Evolutionary conservation across 1,284 basidiomycete species (phyloP).

Genomic region (Ustilago hordei): DNA sequence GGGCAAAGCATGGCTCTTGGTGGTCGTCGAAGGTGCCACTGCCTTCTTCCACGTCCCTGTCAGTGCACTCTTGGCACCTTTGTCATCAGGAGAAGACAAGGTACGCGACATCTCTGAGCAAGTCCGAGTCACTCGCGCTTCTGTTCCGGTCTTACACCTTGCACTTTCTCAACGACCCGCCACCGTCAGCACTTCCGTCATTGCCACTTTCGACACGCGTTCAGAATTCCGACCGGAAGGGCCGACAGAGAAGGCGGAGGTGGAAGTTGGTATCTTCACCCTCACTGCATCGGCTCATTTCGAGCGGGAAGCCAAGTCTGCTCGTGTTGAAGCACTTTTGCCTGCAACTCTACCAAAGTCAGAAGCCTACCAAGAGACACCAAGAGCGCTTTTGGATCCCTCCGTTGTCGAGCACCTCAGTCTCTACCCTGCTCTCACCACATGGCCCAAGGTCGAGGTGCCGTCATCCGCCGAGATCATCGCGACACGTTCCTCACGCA

Average conservation of each 20-base stretch:
- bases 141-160: constrained; percentile 50
- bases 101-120: constrained; percentile 36
- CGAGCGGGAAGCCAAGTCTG: constrained; percentile 18
- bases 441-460: constrained; percentile 59
- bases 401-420: constrained; percentile 46
- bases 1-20: constrained; percentile 38
- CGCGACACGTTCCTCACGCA: constrained; percentile 41
- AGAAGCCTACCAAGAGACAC: constrained; percentile 3
- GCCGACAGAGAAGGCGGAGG: constrained; percentile 5
- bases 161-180: constrained; percentile 9
- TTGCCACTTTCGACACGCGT: constrained; percentile 43
- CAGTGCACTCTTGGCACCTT: constrained; percentile 26
- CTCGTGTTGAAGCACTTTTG: constrained; percentile 26
- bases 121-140: constrained; percentile 30
- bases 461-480: constrained; percentile 55
- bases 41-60: constrained; percentile 56
- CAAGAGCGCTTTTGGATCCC: constrained; percentile 32
- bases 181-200: constrained; percentile 11
- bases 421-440: constrained; percentile 56
- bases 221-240: constrained; percentile 31
- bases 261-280: constrained; percentile 29
- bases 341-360: constrained; percentile 28
- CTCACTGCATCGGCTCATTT: constrained; percentile 20
- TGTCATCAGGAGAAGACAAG: constrained; percentile 14
- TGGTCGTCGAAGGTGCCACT: constrained; percentile 59